Evolutionary conservation across 2,329 filamentous ascomycete genomes (phyloP), one percentile per base, ranked within the genome.

Genomic region (Fusarium albosuccineum): DNA sequence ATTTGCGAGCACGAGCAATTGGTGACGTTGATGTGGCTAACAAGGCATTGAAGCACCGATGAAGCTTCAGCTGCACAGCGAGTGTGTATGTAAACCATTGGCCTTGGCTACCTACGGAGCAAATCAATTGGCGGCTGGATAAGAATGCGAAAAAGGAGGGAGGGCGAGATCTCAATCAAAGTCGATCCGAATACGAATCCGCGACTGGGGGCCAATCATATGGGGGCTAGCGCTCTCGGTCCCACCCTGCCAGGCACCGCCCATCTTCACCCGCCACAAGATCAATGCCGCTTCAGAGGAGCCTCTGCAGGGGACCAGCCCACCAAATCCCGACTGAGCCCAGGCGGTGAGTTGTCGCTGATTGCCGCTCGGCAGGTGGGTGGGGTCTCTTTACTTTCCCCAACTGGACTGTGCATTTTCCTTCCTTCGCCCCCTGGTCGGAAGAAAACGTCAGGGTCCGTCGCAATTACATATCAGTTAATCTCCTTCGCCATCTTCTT

Each of bases 401-500:
- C 57, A 62, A 65, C 49, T 61, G 60, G 45, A 48, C 17, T 17
- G 16, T 40, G 40, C 37, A 7, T 17, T 17, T 26, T 30, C 22
- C 46, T 49, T 30, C 22, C 9, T 33, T 49, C 17, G 56, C 51
- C 60, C 66, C 67, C 70, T 62, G 56, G 67, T 66, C 64, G 54
- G 52, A 60, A 70, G 69, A 73, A 74, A 74, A 66, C 57, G 59
- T 71, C 68, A 57, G 58, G 57, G 66, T 57, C 50, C 52, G 66
- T 62, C 63, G 71, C 67, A 74, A 74, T 73, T 73, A 73, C 71
- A 73, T 73, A 73, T 73, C 71, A 73, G 66, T 73, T 74, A 73
- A 73, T 73, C 71, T 73, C 71, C 64, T 73, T 73, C 71, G 68
- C 68, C 70, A 61, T 57, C 53, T 62, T 51, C 40, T 62, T 62